Conservation (phyloP, 192 early-diverging fungal genomes). For the Chytriomyces sp. region DNA sequence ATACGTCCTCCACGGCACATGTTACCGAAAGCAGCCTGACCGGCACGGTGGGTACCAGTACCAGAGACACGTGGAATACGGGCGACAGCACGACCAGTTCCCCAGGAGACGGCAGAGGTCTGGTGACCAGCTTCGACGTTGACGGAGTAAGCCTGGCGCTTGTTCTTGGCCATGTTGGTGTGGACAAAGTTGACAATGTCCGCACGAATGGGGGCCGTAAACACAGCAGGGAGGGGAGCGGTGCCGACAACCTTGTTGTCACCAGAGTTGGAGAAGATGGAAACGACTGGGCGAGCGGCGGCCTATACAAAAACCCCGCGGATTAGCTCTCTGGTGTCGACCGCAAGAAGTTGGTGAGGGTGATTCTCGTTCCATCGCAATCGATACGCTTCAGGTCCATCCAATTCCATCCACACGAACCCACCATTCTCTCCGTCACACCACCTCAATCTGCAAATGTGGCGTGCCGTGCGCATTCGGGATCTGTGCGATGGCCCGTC, state of each 20-base stretch:
- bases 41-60: conserved; percentile 94
- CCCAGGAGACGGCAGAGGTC: conserved; percentile 73
- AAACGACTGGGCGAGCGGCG: conserved; percentile 82
- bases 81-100: conserved; percentile 91
- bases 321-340: background rate
- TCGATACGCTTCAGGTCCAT: too few relatives aligned
- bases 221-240: conserved; percentile 81
- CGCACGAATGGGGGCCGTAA: conserved; percentile 95
- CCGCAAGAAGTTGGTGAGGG: background rate
- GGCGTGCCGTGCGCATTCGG: background rate
- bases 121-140: conserved; percentile 97
- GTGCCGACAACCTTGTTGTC: conserved; percentile 69
- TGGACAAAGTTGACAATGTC: conserved; percentile 95
- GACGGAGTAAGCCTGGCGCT: conserved; percentile 94
- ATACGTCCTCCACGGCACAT: conserved; percentile 99
- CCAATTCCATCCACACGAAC: too few relatives aligned
- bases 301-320: background rate
- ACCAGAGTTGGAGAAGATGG: conserved; percentile 83
- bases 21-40: conserved; percentile 99
- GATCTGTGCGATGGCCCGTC: background rate
- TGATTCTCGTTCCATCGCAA: too few relatives aligned
- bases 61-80: conserved; percentile 99
- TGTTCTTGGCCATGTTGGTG: conserved; percentile 99
- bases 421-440: background rate
- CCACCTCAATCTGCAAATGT: background rate